Base-by-base conservation (phyloP, 2,329 filamentous ascomycete species). In the Biscogniauxia marginata region DNA sequence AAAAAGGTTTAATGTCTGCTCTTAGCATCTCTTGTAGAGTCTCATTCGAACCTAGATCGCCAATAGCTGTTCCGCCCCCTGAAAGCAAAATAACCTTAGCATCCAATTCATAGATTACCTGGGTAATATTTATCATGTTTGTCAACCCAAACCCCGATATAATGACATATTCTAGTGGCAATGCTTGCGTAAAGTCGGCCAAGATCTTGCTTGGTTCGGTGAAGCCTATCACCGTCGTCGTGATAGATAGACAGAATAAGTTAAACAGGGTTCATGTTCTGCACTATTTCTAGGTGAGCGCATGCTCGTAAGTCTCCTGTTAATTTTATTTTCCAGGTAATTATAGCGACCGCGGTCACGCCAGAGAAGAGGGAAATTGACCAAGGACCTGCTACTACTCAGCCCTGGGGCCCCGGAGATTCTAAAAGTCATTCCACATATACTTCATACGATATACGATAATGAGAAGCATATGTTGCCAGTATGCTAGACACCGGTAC, bases 381-480 rank as follows among this genome's bases (percentile, higher is more conserved):
- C 68, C 64, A 22, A 72, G 53, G 16, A 72, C 59, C 70, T 72
- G 47, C 5, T 47, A 22, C 13, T n/a, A 44, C 18, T 52, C 8
- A 56, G 55, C 13, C n/a, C 6, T 20, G n/a, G 23, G 18, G 7
- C 30, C 6, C 9, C 2, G 30, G 30, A 34, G 30, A 39, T 39
- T 34, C 24, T 7, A 6, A 43, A 16, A 7, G 4, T 16, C 21
- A n/a, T n/a, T n/a, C n/a, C n/a, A n/a, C 2, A 63, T 69, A 58
- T 64, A 73, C 68, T 0, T 64, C 68, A 21, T 73, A 71, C 2
- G 64, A 56, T 3, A 66, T 68, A 7, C 61, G 58, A 56, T 72
- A 71, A 39, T 73, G 67, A 1, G 49, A 53, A 0, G 65, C 53
- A 7, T 60, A 62, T 3, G 56, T 55, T 1, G 64, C 50, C 7